These are phyloP conservation scores for Trichoderma afroharzianum DNA, from an alignment of 2,329 filamentous ascomycete genomes.

Conservation along the genomic window DNA sequence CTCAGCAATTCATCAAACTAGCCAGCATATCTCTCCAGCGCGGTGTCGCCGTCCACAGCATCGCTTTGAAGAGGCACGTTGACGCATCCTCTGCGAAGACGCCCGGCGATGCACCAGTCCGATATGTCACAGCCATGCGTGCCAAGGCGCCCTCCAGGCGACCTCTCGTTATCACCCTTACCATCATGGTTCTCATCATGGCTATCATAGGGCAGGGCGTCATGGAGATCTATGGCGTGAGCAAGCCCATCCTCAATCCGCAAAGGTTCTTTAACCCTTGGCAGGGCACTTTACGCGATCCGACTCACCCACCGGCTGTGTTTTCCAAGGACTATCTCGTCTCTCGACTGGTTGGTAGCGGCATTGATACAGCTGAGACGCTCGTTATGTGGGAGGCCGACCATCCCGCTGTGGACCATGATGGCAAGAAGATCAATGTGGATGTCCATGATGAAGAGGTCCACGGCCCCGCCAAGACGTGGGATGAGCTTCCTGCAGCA, in stretches of 20 bases:
- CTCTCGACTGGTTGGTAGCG: constrained; percentile 36
- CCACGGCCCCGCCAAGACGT: constrained; percentile 56
- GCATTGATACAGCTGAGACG: constrained; percentile 34
- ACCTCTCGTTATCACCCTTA: constrained; percentile 51
- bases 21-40: constrained; percentile 80
- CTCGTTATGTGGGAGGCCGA: constrained; percentile 36
- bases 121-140: constrained; percentile 66
- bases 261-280: constrained; percentile 52
- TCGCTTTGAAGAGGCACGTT: constrained; percentile 58
- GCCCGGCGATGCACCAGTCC: constrained; percentile 48
- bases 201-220: constrained; percentile 61
- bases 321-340: constrained; percentile 34
- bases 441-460: constrained; percentile 45
- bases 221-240: constrained; percentile 59
- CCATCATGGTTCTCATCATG: constrained; percentile 57
- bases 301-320: constrained; percentile 26
- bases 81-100: constrained; percentile 34
- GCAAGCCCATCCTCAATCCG: constrained; percentile 54
- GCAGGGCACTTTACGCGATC: constrained; percentile 32
- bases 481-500: constrained; percentile 64
- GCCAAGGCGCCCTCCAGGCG: constrained; percentile 50
- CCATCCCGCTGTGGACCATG: constrained; percentile 20
- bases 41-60: constrained; percentile 73
- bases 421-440: constrained; percentile 34
- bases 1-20: constrained; percentile 57